Percentiles rank a stretch among this genome's conserved stretches.
phyloP scores from a whole-genome alignment of 768 basidiomycete genomes.

The Russula emetica region DNA sequence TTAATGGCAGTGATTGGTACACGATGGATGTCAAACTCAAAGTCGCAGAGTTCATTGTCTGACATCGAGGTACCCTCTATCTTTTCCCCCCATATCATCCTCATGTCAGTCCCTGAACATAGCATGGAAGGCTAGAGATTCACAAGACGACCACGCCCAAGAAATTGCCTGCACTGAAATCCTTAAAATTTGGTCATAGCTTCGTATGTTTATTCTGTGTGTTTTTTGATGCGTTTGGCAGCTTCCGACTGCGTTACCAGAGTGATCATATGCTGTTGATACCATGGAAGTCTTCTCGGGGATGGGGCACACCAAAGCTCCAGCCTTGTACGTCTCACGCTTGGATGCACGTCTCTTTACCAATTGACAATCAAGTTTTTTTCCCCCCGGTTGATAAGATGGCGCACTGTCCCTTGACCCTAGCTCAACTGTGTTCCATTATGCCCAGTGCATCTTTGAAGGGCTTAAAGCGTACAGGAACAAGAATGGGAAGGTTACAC shows the following conservation, averaged over 20 bases:
- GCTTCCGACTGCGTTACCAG: constrained; percentile 7
- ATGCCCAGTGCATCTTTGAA: constrained; percentile 49
- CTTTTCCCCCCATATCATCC: neutral
- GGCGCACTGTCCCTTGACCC: constrained; percentile 48
- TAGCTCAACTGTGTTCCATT: constrained; percentile 50
- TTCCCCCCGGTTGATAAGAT: constrained; percentile 31
- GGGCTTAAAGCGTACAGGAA: constrained; percentile 51
- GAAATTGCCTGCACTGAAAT: constrained; percentile 18
- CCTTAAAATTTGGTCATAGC: constrained; percentile 25
- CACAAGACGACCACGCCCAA: constrained; percentile 15
- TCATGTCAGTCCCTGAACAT: neutral
- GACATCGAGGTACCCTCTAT: constrained; percentile 19
- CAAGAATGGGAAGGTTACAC: constrained; percentile 40
- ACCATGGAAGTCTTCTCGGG: constrained; percentile 39
- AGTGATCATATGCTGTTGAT: constrained; percentile 42
- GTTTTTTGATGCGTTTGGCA: neutral
- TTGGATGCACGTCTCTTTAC: neutral
- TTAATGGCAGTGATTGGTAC: neutral
- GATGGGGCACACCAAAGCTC: constrained; percentile 46
- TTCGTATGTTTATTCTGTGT: constrained; percentile 14
- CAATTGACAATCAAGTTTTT: neutral
- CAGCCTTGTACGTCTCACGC: constrained; percentile 38
- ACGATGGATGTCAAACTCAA: constrained; percentile 18
- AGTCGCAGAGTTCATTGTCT: constrained; percentile 2
- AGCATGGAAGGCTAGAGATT: constrained; percentile 20